Evolutionary conservation across 2,329 filamentous ascomycete genomes (phyloP), one percentile per base, ranked within the genome.

Genomic region (Microdochium bolleyi): DNA sequence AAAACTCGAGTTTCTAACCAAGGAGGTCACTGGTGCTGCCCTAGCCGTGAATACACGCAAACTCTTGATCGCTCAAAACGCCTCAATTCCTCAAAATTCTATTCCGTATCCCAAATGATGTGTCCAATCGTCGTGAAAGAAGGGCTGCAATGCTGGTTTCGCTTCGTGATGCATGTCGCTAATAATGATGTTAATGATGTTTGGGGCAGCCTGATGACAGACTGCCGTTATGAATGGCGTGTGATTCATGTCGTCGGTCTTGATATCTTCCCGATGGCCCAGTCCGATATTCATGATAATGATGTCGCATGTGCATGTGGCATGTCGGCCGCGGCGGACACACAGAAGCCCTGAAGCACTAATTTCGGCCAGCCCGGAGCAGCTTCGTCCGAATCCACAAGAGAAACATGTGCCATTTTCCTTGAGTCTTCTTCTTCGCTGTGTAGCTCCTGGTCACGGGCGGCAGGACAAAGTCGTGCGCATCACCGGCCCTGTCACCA

Each of bases 341-440:
- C 11, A 19, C 30, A 24, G 16, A 11, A 10, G 32, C 19, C 55
- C 48, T 14, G 51, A 22, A 49, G 2, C 3, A 48, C 38, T 58
- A 60, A 27, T 57, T 57, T 51, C 63, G 63, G 51, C 67, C 60
- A 54, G 75, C 63, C 7, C 73, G 69, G 49, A 80, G 65, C 30
- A 80, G 67, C 54, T 76, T 73, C n/a, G 82, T 85, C 55, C 82
- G 73, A 24, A 86, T 64, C 83, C 83, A 86, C 52, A 86, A 71
- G 50, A 85, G 72, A 59, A 86, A 84, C 22, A 75, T 76, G 8
- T 78, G 83, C 82, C 82, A 86, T 38, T 80, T 75, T 56, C 78
- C 73, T 55, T 80, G 79, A 1, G 82, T 85, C 69, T 78, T 82
- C 58, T 73, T 75, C 70, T 84, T 85, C 53, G 79, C 73, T 8